Percentiles rank a stretch among this genome's conserved stretches.
Evolutionary conservation across 768 basidiomycete genomes (phyloP).

Genomic region (Pulveroboletus sp.): DNA sequence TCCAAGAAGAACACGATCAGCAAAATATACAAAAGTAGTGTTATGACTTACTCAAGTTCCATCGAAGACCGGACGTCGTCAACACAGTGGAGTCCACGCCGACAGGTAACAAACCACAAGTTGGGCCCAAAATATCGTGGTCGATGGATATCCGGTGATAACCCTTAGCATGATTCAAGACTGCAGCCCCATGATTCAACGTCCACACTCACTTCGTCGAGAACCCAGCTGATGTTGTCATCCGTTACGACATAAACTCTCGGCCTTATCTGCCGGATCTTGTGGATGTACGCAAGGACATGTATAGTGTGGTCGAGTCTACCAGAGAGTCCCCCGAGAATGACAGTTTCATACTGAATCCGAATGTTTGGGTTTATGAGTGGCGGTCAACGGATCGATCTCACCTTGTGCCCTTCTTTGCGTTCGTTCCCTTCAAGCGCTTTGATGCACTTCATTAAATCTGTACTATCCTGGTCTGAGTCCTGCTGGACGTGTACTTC

Average conservation of each 20-base stretch:
- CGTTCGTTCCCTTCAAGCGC: slow-evolving; percentile 58
- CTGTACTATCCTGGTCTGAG: slow-evolving; percentile 77
- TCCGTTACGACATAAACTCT: slow-evolving; percentile 79
- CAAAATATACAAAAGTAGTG: not conserved
- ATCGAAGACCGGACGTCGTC: slow-evolving; percentile 79
- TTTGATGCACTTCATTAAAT: slow-evolving; percentile 88
- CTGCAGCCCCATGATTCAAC: not conserved
- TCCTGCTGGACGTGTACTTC: slow-evolving; percentile 67
- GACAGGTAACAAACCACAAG: slow-evolving; percentile 93
- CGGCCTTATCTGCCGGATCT: slow-evolving; percentile 56
- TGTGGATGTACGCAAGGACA: slow-evolving; percentile 79
- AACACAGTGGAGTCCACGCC: slow-evolving; percentile 73
- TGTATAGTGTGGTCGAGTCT: slow-evolving; percentile 94
- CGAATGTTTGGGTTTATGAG: not conserved
- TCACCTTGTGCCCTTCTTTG: slow-evolving; percentile 36
- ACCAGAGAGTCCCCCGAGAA: slow-evolving; percentile 87
- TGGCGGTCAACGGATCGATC: not conserved
- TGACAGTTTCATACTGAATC: slow-evolving; percentile 58
- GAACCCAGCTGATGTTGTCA: slow-evolving; percentile 87
- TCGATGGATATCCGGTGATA: slow-evolving; percentile 76
- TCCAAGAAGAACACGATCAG: slow-evolving; percentile 8
- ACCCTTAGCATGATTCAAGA: slow-evolving; percentile 47
- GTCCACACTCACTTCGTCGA: slow-evolving; percentile 55
- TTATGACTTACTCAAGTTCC: slow-evolving; percentile 72
- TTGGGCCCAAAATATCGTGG: slow-evolving; percentile 69